A percentile compares a stretch with the other conserved stretches of the same genome.
Conservation (phyloP, 2,329 filamentous ascomycete species). For the Trichoderma atrobrunneum region DNA sequence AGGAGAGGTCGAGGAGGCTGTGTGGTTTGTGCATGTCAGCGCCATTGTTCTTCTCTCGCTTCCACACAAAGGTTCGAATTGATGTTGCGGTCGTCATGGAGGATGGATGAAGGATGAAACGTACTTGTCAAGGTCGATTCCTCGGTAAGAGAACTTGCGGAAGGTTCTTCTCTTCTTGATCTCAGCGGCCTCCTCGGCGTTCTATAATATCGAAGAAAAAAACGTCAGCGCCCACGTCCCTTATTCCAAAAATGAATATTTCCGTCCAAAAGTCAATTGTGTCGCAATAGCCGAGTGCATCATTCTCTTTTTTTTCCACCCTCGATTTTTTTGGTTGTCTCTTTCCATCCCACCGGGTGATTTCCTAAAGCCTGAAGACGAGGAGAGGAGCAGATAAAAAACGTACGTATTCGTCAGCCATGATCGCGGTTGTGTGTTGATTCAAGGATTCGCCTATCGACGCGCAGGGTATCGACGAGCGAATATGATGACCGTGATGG, state of each 20-base stretch:
- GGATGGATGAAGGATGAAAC: slow-evolving; percentile 40
- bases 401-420: slow-evolving; percentile 94
- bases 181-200: slow-evolving; percentile 97
- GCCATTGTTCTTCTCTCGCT: neutral
- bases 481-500: slow-evolving; percentile 40
- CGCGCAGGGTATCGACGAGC: slow-evolving; percentile 41
- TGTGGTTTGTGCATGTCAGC: slow-evolving; percentile 19
- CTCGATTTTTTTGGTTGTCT: neutral
- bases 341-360: neutral
- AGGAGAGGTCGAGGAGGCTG: slow-evolving; percentile 97
- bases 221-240: neutral
- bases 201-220: slow-evolving; percentile 51
- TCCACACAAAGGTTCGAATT: neutral
- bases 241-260: neutral
- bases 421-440: slow-evolving; percentile 53
- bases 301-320: slow-evolving; percentile 18
- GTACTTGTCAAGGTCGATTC: slow-evolving; percentile 99
- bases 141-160: slow-evolving; percentile 99
- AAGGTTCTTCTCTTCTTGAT: slow-evolving; percentile 99
- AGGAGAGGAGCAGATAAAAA: slow-evolving; percentile 23
- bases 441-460: slow-evolving; percentile 46
- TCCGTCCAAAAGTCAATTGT: neutral
- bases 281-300: slow-evolving; percentile 14
- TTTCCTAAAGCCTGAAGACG: slow-evolving; percentile 21
- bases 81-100: neutral